Percentiles rank a stretch among this genome's conserved stretches.
These are phyloP conservation scores for Citrus unshiu DNA, from an alignment of 345 rosid species.

Conservation along the genomic window DNA sequence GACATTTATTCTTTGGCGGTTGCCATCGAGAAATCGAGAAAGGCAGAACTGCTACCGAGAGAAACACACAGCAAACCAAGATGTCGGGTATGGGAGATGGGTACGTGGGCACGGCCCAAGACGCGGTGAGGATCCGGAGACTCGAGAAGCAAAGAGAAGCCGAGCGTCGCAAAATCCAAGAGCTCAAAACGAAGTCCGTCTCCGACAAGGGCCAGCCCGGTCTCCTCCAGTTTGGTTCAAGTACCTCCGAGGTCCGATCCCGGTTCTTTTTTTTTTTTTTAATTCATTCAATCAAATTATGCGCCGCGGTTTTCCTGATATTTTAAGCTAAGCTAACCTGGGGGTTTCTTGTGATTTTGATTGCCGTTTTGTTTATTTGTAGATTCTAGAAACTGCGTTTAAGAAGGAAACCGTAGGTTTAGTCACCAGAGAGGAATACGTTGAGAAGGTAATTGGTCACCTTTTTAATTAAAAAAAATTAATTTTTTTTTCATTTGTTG, in stretches of 20 bases:
- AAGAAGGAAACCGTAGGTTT: slow-evolving; percentile 98
- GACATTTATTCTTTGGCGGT: neutral
- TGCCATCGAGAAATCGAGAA: neutral
- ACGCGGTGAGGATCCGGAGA: slow-evolving; percentile 95
- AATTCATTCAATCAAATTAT: neutral
- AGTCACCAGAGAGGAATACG: slow-evolving; percentile 96
- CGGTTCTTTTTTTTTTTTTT: neutral
- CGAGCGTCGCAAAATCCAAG: slow-evolving; percentile 93
- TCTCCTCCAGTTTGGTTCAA: slow-evolving; percentile 95
- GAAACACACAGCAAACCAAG: neutral
- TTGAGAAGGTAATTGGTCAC: slow-evolving; percentile 75
- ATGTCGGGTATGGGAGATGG: slow-evolving; percentile 99
- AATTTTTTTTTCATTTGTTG: neutral
- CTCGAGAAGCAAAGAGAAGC: slow-evolving; percentile 98
- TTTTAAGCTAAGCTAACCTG: neutral
- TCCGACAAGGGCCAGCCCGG: slow-evolving; percentile 83
- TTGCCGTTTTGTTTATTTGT: neutral
- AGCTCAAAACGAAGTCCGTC: slow-evolving; percentile 84
- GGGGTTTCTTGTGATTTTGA: neutral
- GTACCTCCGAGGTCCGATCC: slow-evolving; percentile 77
- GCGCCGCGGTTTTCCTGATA: neutral
- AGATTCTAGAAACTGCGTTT: slow-evolving; percentile 97
- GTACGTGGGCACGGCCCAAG: slow-evolving; percentile 98
- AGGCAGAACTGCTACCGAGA: neutral
- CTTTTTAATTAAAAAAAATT: neutral